Base-by-base conservation (phyloP, 306 rosid genomes). In the Medicago lupulina region DNA sequence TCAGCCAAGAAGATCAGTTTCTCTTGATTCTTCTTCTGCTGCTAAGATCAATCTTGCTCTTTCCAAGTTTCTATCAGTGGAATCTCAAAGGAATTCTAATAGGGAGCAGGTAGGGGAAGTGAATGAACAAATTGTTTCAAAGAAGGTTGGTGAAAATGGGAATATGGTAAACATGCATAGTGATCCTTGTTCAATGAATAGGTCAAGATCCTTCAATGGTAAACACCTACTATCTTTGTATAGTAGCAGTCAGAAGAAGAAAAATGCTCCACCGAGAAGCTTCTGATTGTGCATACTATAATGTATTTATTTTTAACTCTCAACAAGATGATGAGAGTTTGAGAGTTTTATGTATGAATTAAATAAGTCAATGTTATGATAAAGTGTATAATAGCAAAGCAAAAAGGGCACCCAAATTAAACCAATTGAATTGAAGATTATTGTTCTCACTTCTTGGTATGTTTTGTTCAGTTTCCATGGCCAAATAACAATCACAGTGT, bases 151-250 rank as follows among this genome's bases (percentile, higher is more conserved):
- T 55, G 83, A 78, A 31, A 80, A 79, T 54, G 61, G 28, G 34
- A 71, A 61, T 46, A 39, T 74, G 67, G 40, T 39, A 31, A 77
- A 49, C 70, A 46, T 79, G 9, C 70, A 44, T 72, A 81, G 69
- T 69, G 86, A 66, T 40, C 77, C 84, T 21, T 11, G 64, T n/a
- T 79, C 90, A 0, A 83, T 91, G 81, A 89, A 87, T 79, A 88
- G 90, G 83, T 89, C 98, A 25, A 58, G 84, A 17, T 93, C 98
- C 44, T 86, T 78, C 72, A 83, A 60, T 84, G 96, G 89, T 9
- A 89, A 82, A 58, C 82, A 87, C n/a, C 6, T 75, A 2, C n/a
- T 81, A 4, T 67, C 87, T 3, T 69, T 78, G 86, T 50, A 86
- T 54, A 10, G 80, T 40, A 64, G 83, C 15, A 55, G 78, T 53